A percentile compares a stretch with the other conserved stretches of the same genome.
These are phyloP conservation scores for Alternaria tenuissima DNA, from an alignment of 2,329 filamentous ascomycete species.

Conservation along the genomic window DNA sequence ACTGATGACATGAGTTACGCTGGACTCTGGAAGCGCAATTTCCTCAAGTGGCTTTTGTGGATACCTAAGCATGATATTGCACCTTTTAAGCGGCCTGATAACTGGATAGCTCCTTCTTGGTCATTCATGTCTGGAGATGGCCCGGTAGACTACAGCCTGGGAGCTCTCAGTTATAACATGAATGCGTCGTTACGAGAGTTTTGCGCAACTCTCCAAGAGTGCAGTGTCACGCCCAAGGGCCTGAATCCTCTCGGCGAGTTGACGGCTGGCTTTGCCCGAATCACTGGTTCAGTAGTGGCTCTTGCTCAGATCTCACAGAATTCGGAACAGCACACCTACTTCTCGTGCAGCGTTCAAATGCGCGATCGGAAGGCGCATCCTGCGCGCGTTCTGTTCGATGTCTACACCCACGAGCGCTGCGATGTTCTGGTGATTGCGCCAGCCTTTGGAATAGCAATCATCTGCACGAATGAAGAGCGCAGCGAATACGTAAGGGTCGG, in stretches of 20 bases:
- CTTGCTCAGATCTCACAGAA: not conserved
- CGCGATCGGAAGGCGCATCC: not conserved
- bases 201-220: conserved; percentile 9
- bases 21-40: conserved; percentile 15
- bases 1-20: conserved; percentile 17
- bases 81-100: not conserved
- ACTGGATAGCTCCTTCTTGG: conserved; percentile 17
- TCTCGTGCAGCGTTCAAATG: not conserved
- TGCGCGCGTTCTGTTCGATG: conserved; percentile 13
- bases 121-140: conserved; percentile 15
- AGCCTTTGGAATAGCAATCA: conserved; percentile 5
- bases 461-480: not conserved
- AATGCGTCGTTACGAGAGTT: not conserved
- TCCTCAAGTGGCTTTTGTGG: conserved; percentile 15
- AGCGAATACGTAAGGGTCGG: conserved; percentile 22
- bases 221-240: conserved; percentile 8
- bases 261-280: conserved; percentile 10
- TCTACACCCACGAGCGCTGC: not conserved
- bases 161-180: not conserved
- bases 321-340: not conserved
- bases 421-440: conserved; percentile 15
- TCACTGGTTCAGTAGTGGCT: conserved; percentile 1
- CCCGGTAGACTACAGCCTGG: not conserved
- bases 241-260: conserved; percentile 18
- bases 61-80: conserved; percentile 3